A percentile compares a stretch with the other conserved stretches of the same genome.
These are phyloP conservation scores for Henckelia pumila DNA, from an alignment of 257 asterid genomes.

Conservation along the genomic window DNA sequence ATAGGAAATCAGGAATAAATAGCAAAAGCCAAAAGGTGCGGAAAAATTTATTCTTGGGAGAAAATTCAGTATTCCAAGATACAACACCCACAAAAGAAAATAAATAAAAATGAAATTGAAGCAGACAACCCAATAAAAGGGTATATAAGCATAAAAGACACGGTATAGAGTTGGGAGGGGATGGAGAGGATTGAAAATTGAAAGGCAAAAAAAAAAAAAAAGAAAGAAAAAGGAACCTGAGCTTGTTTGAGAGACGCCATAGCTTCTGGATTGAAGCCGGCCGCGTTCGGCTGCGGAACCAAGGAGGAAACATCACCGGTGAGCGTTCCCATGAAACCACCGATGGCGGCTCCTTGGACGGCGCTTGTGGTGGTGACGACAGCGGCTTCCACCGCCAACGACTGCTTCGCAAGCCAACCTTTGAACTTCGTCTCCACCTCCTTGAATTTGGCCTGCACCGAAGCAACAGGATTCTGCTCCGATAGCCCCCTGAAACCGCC, in stretches of 20 bases:
- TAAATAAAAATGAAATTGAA: too few species aligned
- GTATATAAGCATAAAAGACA: too few species aligned
- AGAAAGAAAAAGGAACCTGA: slow-evolving; percentile 37
- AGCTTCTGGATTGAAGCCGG: slow-evolving; percentile 62
- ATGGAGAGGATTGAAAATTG: neutral
- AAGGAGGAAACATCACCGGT: slow-evolving; percentile 58
- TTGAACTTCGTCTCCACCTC: slow-evolving; percentile 58
- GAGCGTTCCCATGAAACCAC: slow-evolving; percentile 81
- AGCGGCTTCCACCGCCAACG: slow-evolving; percentile 83
- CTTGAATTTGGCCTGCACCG: slow-evolving; percentile 62
- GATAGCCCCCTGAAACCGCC: slow-evolving; percentile 9
- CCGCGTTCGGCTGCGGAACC: slow-evolving; percentile 52
- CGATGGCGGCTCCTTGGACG: slow-evolving; percentile 80
- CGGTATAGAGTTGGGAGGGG: too few species aligned
- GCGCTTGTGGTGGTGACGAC: slow-evolving; percentile 76
- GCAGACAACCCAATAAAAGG: neutral
- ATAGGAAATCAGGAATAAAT: neutral
- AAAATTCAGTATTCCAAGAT: slow-evolving; percentile 16
- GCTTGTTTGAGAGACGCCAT: slow-evolving; percentile 85
- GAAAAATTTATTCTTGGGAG: neutral
- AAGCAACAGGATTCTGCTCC: slow-evolving; percentile 64
- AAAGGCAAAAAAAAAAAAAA: neutral
- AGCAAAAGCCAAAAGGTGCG: neutral
- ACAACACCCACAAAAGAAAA: neutral
- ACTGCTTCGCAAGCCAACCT: slow-evolving; percentile 75